Evolutionary conservation across 2,329 filamentous ascomycete genomes (phyloP).

Genomic region (Colletotrichum sp.): DNA sequence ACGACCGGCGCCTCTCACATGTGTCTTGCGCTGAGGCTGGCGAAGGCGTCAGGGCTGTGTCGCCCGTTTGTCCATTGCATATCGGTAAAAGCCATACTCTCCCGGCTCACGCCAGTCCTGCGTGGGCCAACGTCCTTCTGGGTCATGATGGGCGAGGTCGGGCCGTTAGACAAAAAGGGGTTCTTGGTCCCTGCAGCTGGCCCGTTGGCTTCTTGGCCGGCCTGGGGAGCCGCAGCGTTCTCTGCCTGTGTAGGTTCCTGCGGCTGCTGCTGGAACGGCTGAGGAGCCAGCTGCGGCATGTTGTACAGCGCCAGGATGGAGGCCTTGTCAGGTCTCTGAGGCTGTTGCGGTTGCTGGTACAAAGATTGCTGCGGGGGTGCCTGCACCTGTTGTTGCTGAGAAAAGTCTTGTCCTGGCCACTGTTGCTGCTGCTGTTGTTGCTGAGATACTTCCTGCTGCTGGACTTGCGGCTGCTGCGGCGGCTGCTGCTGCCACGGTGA

Average conservation of each 20-base stretch:
- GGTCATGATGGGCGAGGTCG: conserved; percentile 19
- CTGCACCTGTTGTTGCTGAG: conserved; percentile 28
- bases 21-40: conserved; percentile 71
- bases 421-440: conserved; percentile 31
- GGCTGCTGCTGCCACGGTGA: conserved; percentile 26
- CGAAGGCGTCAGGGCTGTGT: conserved; percentile 82
- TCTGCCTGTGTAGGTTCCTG: conserved; percentile 10
- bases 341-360: conserved; percentile 34
- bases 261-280: conserved; percentile 31
- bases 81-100: conserved; percentile 71
- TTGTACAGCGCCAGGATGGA: conserved; percentile 80
- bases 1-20: conserved; percentile 23
- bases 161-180: conserved; percentile 54
- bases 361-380: conserved; percentile 31
- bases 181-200: conserved; percentile 55
- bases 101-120: conserved; percentile 62
- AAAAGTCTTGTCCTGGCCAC: conserved; percentile 29
- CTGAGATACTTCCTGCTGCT: conserved; percentile 49
- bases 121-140: conserved; percentile 20
- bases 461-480: conserved; percentile 20
- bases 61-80: conserved; percentile 72
- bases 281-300: conserved; percentile 58
- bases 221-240: conserved; percentile 19
- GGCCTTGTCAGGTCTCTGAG: conserved; percentile 67
- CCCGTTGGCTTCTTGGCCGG: background rate